Percentiles rank a stretch among this genome's conserved stretches.
phyloP scores from a whole-genome alignment of 2,329 filamentous ascomycete genomes.

The Podosphaera aphanis region DNA sequence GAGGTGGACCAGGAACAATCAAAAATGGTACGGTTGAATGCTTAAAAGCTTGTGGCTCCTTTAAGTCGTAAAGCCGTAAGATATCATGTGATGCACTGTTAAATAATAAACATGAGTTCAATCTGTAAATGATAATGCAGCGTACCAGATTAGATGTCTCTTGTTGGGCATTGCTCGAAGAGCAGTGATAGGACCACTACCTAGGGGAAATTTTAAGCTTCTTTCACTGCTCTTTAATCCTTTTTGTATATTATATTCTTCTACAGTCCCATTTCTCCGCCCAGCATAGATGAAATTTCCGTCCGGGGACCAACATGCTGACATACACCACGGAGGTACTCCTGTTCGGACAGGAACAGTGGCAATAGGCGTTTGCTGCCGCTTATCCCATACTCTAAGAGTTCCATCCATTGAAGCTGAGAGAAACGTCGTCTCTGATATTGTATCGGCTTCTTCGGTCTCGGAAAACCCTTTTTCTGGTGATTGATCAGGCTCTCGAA shows the following conservation, averaged over 20 bases:
- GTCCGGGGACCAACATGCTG: slow-evolving; percentile 85
- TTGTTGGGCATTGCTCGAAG: slow-evolving; percentile 82
- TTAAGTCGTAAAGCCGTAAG: slow-evolving; percentile 72
- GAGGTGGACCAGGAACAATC: slow-evolving; percentile 69
- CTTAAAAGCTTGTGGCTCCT: slow-evolving; percentile 35
- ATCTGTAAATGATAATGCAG: slow-evolving; percentile 1
- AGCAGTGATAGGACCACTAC: slow-evolving; percentile 73
- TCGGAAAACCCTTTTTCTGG: slow-evolving; percentile 12
- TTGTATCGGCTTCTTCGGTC: slow-evolving; percentile 30
- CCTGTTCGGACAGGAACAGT: slow-evolving; percentile 50
- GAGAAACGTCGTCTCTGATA: slow-evolving; percentile 60
- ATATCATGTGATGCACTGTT: slow-evolving; percentile 74
- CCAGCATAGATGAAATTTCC: slow-evolving; percentile 91
- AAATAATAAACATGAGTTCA: slow-evolving; percentile 4
- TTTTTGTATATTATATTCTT: slow-evolving; percentile 78
- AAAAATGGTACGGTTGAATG: slow-evolving; percentile 75
- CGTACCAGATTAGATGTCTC: slow-evolving; percentile 65
- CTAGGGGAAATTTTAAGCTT: slow-evolving; percentile 66
- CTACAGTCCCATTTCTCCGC: slow-evolving; percentile 69
- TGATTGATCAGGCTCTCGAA: background rate
- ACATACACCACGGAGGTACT: slow-evolving; percentile 92
- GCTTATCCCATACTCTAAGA: slow-evolving; percentile 79
- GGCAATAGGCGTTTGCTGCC: slow-evolving; percentile 53
- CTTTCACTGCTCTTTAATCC: slow-evolving; percentile 52
- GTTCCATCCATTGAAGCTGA: slow-evolving; percentile 72